Evolutionary conservation across 202 grass and related monocot genomes (phyloP), one percentile per base, ranked within the genome.

Genomic region (Carex sylvatica): DNA sequence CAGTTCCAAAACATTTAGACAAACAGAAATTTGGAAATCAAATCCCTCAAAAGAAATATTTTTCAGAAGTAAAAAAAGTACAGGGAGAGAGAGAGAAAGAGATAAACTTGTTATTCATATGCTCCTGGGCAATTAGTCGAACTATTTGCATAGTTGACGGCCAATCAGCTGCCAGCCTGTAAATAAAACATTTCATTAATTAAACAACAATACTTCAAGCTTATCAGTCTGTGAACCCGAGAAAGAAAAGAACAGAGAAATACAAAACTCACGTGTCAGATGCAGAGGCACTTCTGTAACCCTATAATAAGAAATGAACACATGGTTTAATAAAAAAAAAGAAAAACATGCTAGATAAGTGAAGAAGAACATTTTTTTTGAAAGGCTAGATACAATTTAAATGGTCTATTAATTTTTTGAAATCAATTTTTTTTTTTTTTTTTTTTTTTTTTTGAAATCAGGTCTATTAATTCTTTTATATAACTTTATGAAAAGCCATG

Each of bases 121-220:
- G 93, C 63, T 99, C 96, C 86, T 99, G 89, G 47, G 93, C 86
- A 87, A 99, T 93, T 61, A 99, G 93, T 55, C 96, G 92, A 83
- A 96, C 92, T 82, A 99, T 99, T 88, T 99, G 96, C 96, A 99
- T 93, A 23, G 91, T 96, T 87, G 85, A 84, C 84, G 96, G 93
- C 96, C 96, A 99, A 88, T 96, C 93, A 75, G 83, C 81, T 76
- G 91, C 96, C 81, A 99, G 86, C 68, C 96, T 99, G 93, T 80
- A 92, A 46, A 83, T 14, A 85, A 3, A 77, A 47, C 4, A 82
- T 58, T 22, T 66, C 74, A 47, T 66, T 40, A 4, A 87, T 90
- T 40, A 91, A 59, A 69, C 66, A 35, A 83, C 69, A 61, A 35
- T 49, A 83, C 11, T 46, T 84, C 16, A 35, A 78, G 3, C 55